These are phyloP conservation scores for Pythium scleroteichum DNA, from an alignment of 352 stramenopile species.

Conservation along the genomic window DNA sequence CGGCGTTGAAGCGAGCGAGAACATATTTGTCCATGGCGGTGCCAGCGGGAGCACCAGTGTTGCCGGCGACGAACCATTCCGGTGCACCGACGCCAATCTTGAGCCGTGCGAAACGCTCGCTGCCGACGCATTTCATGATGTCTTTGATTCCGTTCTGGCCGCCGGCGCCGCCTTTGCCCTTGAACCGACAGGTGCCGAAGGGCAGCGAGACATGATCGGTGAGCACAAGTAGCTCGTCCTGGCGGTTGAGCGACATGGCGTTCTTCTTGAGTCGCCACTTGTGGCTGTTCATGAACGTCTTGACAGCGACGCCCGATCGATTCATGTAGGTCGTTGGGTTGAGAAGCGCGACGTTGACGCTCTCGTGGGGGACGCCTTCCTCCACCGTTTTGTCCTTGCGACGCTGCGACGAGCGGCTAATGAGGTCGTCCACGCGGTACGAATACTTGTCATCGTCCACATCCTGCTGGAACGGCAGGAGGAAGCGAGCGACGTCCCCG, in stretches of 20 bases:
- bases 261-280: conserved; percentile 87
- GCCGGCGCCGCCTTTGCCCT: conserved; percentile 69
- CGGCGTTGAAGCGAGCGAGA: conserved; percentile 68
- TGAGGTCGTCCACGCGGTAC: conserved; percentile 68
- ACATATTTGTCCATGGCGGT: conserved; percentile 86
- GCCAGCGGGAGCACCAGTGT: conserved; percentile 65
- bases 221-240: conserved; percentile 84
- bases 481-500: conserved; percentile 63
- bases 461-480: conserved; percentile 65
- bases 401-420: conserved; percentile 71
- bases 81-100: conserved; percentile 80
- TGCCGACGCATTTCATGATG: conserved; percentile 83
- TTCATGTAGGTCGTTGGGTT: conserved; percentile 88
- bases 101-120: conserved; percentile 81
- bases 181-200: conserved; percentile 83
- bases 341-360: conserved; percentile 77
- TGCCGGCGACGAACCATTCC: conserved; percentile 73
- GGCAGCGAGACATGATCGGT: conserved; percentile 81
- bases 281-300: conserved; percentile 79
- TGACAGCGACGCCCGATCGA: conserved; percentile 71
- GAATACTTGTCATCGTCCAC: conserved; percentile 34
- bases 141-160: conserved; percentile 84
- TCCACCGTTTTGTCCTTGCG: conserved; percentile 73
- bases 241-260: conserved; percentile 67
- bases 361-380: conserved; percentile 70